Evolutionary conservation across 768 basidiomycete genomes (phyloP).

Genomic region (Podaxis mareebaensis): DNA sequence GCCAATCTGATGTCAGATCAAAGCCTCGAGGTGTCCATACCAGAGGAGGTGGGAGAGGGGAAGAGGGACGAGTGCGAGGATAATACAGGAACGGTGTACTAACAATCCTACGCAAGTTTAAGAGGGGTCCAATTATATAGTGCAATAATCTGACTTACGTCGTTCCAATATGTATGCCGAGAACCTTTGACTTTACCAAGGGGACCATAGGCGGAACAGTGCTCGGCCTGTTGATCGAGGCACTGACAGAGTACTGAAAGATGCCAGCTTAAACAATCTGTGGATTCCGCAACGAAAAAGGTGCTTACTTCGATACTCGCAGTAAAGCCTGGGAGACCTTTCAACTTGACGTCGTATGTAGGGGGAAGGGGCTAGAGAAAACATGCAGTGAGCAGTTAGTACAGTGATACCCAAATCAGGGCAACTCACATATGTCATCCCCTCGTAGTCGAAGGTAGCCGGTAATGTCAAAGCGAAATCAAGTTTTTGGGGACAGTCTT

Average conservation of each 20-base stretch:
- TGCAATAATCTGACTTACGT: slow-evolving; percentile 40
- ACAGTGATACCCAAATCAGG: neutral
- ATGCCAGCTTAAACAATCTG: neutral
- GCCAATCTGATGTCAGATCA: slow-evolving; percentile 50
- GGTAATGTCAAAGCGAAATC: slow-evolving; percentile 61
- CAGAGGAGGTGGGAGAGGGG: slow-evolving; percentile 35
- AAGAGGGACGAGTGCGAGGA: slow-evolving; percentile 68
- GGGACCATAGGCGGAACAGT: slow-evolving; percentile 36
- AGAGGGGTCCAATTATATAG: slow-evolving; percentile 6
- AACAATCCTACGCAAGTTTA: slow-evolving; percentile 39
- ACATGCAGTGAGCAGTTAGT: slow-evolving; percentile 11
- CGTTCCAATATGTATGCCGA: slow-evolving; percentile 52
- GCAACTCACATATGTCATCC: slow-evolving; percentile 56
- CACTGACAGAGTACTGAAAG: slow-evolving; percentile 58
- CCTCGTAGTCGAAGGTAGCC: slow-evolving; percentile 54
- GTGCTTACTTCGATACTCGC: slow-evolving; percentile 54
- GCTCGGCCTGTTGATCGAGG: slow-evolving; percentile 48
- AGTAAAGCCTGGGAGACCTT: slow-evolving; percentile 71
- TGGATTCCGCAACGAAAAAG: neutral
- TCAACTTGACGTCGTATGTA: slow-evolving; percentile 64
- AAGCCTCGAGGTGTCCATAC: slow-evolving; percentile 38
- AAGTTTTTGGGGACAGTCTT: slow-evolving; percentile 52
- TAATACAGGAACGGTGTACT: slow-evolving; percentile 64
- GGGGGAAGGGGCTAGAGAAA: slow-evolving; percentile 63
- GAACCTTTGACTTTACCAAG: slow-evolving; percentile 51